Base-by-base conservation (phyloP, 306 rosid genomes). In the Macrotyloma uniflorum region DNA sequence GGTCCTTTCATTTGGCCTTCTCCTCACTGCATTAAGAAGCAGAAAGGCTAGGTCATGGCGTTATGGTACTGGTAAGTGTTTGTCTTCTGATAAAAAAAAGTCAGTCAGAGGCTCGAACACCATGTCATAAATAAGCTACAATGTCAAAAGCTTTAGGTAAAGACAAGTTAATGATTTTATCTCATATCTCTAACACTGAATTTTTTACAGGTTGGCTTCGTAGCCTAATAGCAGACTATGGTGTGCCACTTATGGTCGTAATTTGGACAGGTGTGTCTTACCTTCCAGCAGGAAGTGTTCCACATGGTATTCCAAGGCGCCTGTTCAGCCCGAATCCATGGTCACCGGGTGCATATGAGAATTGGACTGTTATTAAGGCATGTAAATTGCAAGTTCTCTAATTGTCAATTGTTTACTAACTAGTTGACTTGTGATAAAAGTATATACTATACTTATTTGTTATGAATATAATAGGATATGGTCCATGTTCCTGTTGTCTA, bases 1-100 rank as follows among this genome's bases (percentile, higher is more conserved):
- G 84, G 98, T 96, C 50, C 92, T 96, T 67, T 96, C 98, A 0
- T 96, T 96, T 86, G 99, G 99, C 80, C 99, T 96, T 90, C 94
- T 93, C 58, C 82, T 89, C 47, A 93, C 99, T 53, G 98, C 93
- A 30, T 83, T 96, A 69, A 86, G 65, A 75, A 96, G 99, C 81
- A 81, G 99, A 78, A 96, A 96, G 74, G 99, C 99, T 10, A 93
- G 98, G 78, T 90, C 97, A 4, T 96, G 99, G 99, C 97, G 99
- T 32, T 96, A 96, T 59, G 99, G 99, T 35, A 72, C 90, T 6
- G 99, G 99, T 93, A 83, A 74, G 91, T 67, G 18, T 33, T 30
- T 36, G 10, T 8, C 45, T 73, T 66, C 32, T 77, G 15, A 36
- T 62, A 4, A 55, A 22, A 8, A 20, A 54, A 15, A 10, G 9